Evolutionary conservation across 2,329 filamentous ascomycete genomes (phyloP), one percentile per base, ranked within the genome.

Genomic region (Sclerotinia sclerotiorum): DNA sequence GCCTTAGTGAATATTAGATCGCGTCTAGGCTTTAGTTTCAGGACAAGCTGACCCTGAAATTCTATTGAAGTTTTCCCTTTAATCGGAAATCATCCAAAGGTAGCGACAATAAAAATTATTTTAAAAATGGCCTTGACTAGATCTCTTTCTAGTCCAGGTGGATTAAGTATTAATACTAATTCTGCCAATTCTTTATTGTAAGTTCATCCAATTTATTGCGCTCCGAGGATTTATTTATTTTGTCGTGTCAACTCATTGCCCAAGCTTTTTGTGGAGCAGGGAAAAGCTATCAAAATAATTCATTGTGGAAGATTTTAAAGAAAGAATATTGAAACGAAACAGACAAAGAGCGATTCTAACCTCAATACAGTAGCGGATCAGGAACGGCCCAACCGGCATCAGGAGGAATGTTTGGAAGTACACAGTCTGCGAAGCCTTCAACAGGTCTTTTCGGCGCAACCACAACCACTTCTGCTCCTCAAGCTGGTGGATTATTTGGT

Each of bases 91-190:
- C n/a, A n/a, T 39, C 27, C n/a, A 39, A 21, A 48, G 21, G 8
- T 48, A 44, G 58, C 42, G 15, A 66, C 21, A 21, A 48, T 46
- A 39, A 7, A 17, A 39, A 15, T 57, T 48, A 44, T 58, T 58
- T 44, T 17, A 21, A 21, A 24, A 32, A 78, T 78, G 77, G 75
- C 74, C 69, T 71, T 78, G 68, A 82, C 81, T 69, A 82, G 85
- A 77, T 88, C 86, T 73, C 83, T 84, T 69, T 87, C 85, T 77
- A 85, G 84, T 74, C 85, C 85, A 70, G 84, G 82, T 72, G 85
- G 84, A 76, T 82, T 89, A 72, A 87, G 84, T 75, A 88, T 89
- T 79, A 89, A 89, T 79, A 88, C 86, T 24, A 84, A 82, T 72
- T 81, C 84, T 69, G 87, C 87, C 71, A 88, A 88, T 77, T 78